Base-by-base conservation (phyloP, 2,329 filamentous ascomycete genomes). In the Arthrobotrys sphaeroides region DNA sequence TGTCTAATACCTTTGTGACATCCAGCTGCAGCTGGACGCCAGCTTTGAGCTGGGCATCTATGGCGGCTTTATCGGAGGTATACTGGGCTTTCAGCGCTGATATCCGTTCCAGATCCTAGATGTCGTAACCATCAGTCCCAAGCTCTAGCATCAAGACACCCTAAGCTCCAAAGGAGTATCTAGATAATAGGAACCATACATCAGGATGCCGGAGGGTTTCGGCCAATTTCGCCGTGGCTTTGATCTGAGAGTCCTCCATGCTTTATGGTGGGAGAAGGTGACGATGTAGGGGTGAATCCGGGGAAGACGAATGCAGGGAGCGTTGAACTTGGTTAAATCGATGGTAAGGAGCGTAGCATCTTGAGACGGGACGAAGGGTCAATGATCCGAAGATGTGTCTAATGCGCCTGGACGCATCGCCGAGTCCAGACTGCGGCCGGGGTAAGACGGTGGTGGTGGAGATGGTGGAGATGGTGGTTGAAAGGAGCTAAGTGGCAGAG, bases 141-240 rank as follows among this genome's bases (percentile, higher is more conserved):
- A 38, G 7, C 12, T 16, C 68, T 49, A 74, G 62, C 22, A 49
- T 38, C 1, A 28, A 4, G 38, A 26, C 26, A 36, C 31, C 28
- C 22, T 16, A 20, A 20, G 13, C 31, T 4, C 6, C 18, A 24
- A 26, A 33, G 5, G 26, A 18, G 12, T 13, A 36, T 10, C 10
- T 10, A n/a, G 2, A 9, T 33, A 5, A 45, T 20, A 40, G 36
- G 10, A 13, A 12, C 18, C 24, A n/a, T 78, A 80, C 79, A 82
- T 99, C 95, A 2, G 95, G 93, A 81, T 97, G 93, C 81, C 93
- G 92, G 79, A 99, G 90, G 77, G 98, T 89, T 85, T 98, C 94
- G 78, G 93, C 89, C 82, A 99, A 90, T 86, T 94, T 94, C 82
- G 92, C 88, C 51, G 88, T 88, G 22, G 57, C 73, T 77, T 86